Base-by-base conservation (phyloP, 2,329 filamentous ascomycete genomes). In the Penicillium sp. region DNA sequence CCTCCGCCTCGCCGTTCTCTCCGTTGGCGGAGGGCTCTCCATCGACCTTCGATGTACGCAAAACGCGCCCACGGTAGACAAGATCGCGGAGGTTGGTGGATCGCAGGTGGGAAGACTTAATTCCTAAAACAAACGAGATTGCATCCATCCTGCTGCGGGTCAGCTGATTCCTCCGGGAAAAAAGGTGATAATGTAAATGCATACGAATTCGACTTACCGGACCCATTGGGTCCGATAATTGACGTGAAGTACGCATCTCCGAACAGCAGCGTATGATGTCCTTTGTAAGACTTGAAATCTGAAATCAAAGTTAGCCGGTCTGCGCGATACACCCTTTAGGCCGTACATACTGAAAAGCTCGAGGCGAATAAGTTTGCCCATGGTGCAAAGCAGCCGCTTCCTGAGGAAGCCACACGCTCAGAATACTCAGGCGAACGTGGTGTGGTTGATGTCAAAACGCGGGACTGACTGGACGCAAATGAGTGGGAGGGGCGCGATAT, bases 221-320 rank as follows among this genome's bases (percentile, higher is more conserved):
- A 98, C 81, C 95, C 95, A 93, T 99, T 99, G 74, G 95, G 95
- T 6, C 96, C 95, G 71, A 99, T 98, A 71, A 99, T 97, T 43
- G 95, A 99, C 49, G 95, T 99, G 77, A 99, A 99, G 78, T 97
- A 98, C 2, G 93, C 96, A 79, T 99, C 93, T 71, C 93, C 93
- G 70, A 99, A 97, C 52, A 97, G 86, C 45, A 99, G 86, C 59
- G 86, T 88, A 79, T 99, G 95, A 70, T 97, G 93, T 57, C 93
- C 95, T 77, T 96, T 96, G 82, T 99, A 99, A 68, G 95, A 98
- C 81, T 99, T 99, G 87, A 99, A 99, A 81, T 99, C 90, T 95
- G 70, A 49, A 35, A 52, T 72, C 58, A 76, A 46, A 46, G 58
- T 72, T 57, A 71, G 65, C 58, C 50, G 57, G 52, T 65, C 52